Evolutionary conservation across 768 basidiomycete species (phyloP), one percentile per base, ranked within the genome.

Genomic region (Leccinum ochraceum): DNA sequence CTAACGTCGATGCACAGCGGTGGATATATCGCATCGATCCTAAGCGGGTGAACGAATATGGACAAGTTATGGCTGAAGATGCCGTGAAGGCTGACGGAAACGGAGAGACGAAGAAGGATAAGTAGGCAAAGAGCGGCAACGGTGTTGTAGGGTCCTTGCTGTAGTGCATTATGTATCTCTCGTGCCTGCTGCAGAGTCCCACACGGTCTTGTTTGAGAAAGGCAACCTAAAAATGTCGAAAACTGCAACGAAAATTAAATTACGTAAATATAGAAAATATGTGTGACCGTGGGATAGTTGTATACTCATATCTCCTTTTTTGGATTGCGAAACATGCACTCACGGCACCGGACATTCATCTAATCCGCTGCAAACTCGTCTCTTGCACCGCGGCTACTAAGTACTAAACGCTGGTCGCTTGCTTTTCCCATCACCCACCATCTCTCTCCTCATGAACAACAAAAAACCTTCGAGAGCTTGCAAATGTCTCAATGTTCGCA

Each of bases 21-120:
- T 99, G 92, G 91, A 98, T 98, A 75, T 99, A 99, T 81, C 88
- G 93, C 46, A 83, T 98, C 71, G 97, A 99, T 77, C 90, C 88
- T 67, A 92, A 90, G 67, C 90, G 97, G 66, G 84, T 93, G 66
- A 99, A 99, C 76, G 96, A 98, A 79, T 98, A 93, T 73, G 95
- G 95, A 49, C 92, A 96, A 76, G 89, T 94, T 65, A 74, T 89
- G 76, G 77, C 71, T 36, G 75, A 76, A 50, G 86, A 84, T 70
- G 76, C 67, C 56, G 73, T 72, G 59, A 75, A 60, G 37, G 77
- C 70, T 61, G 78, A 80, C 73, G 71, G 65, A 74, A 72, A 69
- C 34, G 69, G 62, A 10, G 83, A 86, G 72, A 79, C 79, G 62
- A 87, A 83, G 80, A 87, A 87, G 77, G 78, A 81, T 64, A 76